Base-by-base conservation (phyloP, 768 basidiomycete species). In the Auricularia sp. region DNA sequence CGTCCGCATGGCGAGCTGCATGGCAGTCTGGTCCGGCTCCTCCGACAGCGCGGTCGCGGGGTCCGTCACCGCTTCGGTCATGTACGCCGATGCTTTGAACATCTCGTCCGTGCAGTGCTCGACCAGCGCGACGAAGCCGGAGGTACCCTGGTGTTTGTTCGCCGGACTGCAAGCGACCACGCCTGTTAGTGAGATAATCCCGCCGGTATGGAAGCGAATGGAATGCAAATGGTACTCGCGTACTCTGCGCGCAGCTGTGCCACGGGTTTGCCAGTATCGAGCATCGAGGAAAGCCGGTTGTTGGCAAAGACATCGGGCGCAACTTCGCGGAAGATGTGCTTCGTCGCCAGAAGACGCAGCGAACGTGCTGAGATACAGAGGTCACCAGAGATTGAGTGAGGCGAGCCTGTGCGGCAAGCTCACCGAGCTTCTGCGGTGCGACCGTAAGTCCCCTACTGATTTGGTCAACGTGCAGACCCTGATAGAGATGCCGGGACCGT, bases 281-380 rank as follows among this genome's bases (percentile, higher is more conserved):
- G 65, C 14, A 65, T 16, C 14, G 65, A 66, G 4, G 58, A 74
- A 23, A 73, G 51, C 3, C 71, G 68, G 66, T 73, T 74, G 67
- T 72, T 67, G 1, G 70, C 67, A 56, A 74, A 74, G 1, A 73
- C 71, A 36, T 74, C 69, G 14, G 74, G 74, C 0, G 69, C 61
- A 3, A 76, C 72, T 64, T 76, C 74, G 2, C 64, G 63, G 64
- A 74, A 74, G 51, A 74, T 70, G 63, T 76, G 72, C 35, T 70
- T 66, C 1, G 73, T 71, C 5, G 72, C 68, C 10, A 76, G 67
- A 11, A 71, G 63, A 29, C 74, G 71, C 29, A 76, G 62, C 8
- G 72, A 64, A 29, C 76, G 70, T 16, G 68, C 72, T 73, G 63
- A 10, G 47, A 51, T 29, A 29, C 29, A 29, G 29, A 3, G 29